phyloP scores from a whole-genome alignment of 768 basidiomycete species.

The Amanita rubescens region DNA sequence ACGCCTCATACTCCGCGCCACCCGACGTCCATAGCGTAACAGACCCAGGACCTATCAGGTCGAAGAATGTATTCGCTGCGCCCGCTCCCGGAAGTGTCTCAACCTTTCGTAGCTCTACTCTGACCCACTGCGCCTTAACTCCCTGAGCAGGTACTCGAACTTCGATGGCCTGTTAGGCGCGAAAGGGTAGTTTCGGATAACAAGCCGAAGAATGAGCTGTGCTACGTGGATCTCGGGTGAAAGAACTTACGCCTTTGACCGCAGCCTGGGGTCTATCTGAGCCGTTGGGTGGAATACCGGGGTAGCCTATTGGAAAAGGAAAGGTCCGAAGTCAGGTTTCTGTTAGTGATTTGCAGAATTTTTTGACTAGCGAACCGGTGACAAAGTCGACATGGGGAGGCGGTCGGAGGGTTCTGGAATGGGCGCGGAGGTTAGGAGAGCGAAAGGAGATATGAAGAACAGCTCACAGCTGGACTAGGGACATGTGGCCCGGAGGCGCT shows the following conservation, averaged over 20 bases:
- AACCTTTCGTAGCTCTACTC: conserved; percentile 85
- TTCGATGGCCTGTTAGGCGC: conserved; percentile 62
- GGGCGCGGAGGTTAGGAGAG: neutral
- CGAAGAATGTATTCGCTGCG: conserved; percentile 62
- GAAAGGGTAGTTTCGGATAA: too few relatives aligned
- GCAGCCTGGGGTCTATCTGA: conserved; percentile 75
- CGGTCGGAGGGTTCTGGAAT: conserved; percentile 58
- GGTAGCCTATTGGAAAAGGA: conserved; percentile 47
- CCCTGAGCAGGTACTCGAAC: conserved; percentile 68
- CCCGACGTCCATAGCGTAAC: conserved; percentile 72
- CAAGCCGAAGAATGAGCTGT: neutral
- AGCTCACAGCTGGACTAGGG: conserved; percentile 2
- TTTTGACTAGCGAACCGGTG: conserved; percentile 43
- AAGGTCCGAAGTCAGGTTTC: neutral
- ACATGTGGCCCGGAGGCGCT: neutral
- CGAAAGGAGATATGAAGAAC: neutral
- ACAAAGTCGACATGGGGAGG: conserved; percentile 89
- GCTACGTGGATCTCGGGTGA: neutral
- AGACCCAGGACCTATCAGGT: conserved; percentile 77
- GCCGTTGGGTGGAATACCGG: conserved; percentile 77
- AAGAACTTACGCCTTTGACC: conserved; percentile 69
- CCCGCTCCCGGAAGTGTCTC: conserved; percentile 76
- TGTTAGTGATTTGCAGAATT: conserved; percentile 3
- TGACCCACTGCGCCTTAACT: conserved; percentile 88
- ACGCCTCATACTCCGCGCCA: conserved; percentile 51